These are phyloP conservation scores for Batrachochytrium dendrobatidis DNA, from an alignment of 371 early-diverging fungal species.

Conservation along the genomic window DNA sequence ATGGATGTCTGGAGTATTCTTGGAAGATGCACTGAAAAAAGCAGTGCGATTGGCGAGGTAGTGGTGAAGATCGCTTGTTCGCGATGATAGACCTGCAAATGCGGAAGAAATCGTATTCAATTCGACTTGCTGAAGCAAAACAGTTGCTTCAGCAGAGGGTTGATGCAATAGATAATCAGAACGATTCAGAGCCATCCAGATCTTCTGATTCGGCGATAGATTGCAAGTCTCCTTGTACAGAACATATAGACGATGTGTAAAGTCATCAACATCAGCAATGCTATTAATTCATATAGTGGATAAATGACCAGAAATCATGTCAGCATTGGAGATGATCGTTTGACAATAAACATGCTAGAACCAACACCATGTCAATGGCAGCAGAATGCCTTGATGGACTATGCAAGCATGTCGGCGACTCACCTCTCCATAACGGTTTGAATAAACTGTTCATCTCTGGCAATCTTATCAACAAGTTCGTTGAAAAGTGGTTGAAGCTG, in stretches of 20 bases:
- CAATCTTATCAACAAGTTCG: slow-evolving; percentile 68
- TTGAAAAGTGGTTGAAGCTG: slow-evolving; percentile 76
- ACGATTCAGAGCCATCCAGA: slow-evolving; percentile 77
- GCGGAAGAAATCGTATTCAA: slow-evolving; percentile 93
- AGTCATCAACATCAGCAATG: slow-evolving; percentile 73
- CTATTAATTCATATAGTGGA: no score
- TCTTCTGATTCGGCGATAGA: slow-evolving; percentile 60
- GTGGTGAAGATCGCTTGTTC: slow-evolving; percentile 73
- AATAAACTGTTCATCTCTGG: slow-evolving; percentile 70
- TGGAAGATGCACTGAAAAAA: slow-evolving; percentile 18
- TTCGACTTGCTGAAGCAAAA: slow-evolving; percentile 85
- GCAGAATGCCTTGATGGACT: no score
- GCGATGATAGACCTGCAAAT: slow-evolving; percentile 76
- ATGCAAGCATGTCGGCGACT: neutral
- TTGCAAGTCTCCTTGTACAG: slow-evolving; percentile 61
- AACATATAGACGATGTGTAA: slow-evolving; percentile 64
- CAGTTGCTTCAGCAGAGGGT: slow-evolving; percentile 1
- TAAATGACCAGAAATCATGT: no score
- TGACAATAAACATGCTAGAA: no score
- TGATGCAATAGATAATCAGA: slow-evolving; percentile 89
- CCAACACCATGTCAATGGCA: no score
- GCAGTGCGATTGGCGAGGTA: slow-evolving; percentile 29
- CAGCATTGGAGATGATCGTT: no score
- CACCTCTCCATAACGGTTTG: slow-evolving; percentile 64
- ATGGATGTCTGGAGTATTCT: slow-evolving; percentile 16